Evolutionary conservation across 148 eudicot genomes (phyloP).

Genomic region (Oxyria digyna): DNA sequence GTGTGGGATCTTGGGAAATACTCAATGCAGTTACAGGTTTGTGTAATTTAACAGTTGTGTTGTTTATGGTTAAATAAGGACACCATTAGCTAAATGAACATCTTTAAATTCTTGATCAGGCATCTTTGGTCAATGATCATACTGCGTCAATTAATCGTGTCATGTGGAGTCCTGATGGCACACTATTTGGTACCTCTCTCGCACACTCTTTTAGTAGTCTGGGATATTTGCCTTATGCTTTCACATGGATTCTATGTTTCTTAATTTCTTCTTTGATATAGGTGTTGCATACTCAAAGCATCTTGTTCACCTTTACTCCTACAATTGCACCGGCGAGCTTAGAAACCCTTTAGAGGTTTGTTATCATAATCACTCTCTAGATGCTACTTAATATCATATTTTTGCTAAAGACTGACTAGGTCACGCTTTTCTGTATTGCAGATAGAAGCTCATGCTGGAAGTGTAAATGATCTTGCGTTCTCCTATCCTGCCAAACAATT

Average conservation of each 20-base stretch:
- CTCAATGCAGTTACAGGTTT: constrained; percentile 50
- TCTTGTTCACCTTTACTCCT: constrained; percentile 32
- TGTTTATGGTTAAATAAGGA: neutral
- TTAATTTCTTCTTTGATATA: constrained; percentile 8
- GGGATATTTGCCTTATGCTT: neutral
- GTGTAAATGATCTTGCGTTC: constrained; percentile 46
- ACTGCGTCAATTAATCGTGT: constrained; percentile 15
- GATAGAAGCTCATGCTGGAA: constrained; percentile 47
- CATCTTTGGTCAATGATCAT: constrained; percentile 7
- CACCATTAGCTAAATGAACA: neutral
- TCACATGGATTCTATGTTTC: neutral
- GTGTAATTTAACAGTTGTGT: neutral
- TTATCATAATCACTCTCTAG: neutral
- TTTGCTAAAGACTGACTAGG: neutral
- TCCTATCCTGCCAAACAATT: constrained; percentile 33
- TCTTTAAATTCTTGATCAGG: constrained; percentile 10
- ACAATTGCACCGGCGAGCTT: constrained; percentile 22
- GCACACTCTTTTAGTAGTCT: neutral
- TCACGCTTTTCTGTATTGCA: constrained; percentile 4
- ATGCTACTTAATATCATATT: neutral
- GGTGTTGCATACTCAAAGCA: constrained; percentile 45
- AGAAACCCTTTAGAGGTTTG: constrained; percentile 31
- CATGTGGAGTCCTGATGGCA: constrained; percentile 18
- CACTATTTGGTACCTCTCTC: constrained; percentile 11
- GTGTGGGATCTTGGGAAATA: constrained; percentile 52